Evolutionary conservation across 345 rosid species (phyloP).

Genomic region (Hibiscus syriacus): DNA sequence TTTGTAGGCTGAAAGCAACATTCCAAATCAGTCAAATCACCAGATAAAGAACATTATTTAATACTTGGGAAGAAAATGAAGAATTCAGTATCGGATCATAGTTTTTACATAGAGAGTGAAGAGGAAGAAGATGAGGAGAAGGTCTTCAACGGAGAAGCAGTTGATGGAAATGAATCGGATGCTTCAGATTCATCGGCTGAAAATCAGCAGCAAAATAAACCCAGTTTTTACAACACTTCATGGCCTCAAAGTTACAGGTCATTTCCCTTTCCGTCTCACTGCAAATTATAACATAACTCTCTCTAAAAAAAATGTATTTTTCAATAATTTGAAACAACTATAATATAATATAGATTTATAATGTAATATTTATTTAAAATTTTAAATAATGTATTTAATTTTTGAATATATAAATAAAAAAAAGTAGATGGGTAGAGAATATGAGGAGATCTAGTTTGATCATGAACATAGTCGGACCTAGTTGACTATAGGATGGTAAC

Average conservation of each 20-base stretch:
- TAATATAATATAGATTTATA: no score
- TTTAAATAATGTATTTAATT: no score
- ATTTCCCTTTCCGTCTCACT: neutral
- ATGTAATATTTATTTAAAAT: no score
- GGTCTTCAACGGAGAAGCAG: slow-evolving; percentile 21
- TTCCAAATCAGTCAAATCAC: neutral
- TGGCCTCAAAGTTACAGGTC: slow-evolving; percentile 99
- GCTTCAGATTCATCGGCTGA: slow-evolving; percentile 34
- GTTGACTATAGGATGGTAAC: no score
- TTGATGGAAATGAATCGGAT: slow-evolving; percentile 41
- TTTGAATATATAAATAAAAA: no score
- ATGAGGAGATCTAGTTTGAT: no score
- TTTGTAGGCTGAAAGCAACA: neutral
- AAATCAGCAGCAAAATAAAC: slow-evolving; percentile 36
- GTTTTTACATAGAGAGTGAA: slow-evolving; percentile 81
- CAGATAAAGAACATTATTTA: neutral
- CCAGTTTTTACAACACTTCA: slow-evolving; percentile 52
- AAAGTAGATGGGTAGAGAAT: no score
- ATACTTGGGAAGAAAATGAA: slow-evolving; percentile 37
- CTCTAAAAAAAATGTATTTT: no score
- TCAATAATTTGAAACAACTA: no score
- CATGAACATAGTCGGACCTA: no score
- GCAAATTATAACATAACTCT: no score
- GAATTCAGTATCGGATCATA: slow-evolving; percentile 74
- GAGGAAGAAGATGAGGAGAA: slow-evolving; percentile 61